phyloP scores from a whole-genome alignment of 495 filamentous ascomycete genomes.

The Bryoglossum gracile region DNA sequence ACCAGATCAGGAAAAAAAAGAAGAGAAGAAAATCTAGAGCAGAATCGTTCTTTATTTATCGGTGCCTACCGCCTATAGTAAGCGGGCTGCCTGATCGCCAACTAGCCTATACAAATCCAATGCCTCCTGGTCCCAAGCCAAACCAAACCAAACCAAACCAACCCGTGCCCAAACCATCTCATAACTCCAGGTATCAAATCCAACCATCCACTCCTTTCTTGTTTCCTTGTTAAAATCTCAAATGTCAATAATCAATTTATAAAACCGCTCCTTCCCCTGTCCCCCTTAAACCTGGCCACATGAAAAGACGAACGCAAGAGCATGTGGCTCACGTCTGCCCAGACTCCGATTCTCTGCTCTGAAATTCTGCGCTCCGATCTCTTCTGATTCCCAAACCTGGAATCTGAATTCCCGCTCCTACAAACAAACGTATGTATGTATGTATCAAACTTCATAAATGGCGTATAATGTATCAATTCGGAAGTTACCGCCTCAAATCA shows the following conservation, averaged over 20 bases:
- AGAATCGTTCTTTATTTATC: too few relatives aligned
- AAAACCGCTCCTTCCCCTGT: conserved; percentile 2
- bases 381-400: too few relatives aligned
- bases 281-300: not conserved
- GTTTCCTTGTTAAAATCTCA: too few relatives aligned
- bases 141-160: not conserved
- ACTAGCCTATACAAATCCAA: too few relatives aligned
- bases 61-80: too few relatives aligned
- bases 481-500: conserved; percentile 3
- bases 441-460: conserved; percentile 14
- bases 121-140: not conserved
- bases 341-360: not conserved
- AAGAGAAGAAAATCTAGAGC: too few relatives aligned
- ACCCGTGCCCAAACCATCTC: conserved; percentile 13
- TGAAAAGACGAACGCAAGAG: not conserved
- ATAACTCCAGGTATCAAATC: conserved; percentile 21
- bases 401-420: too few relatives aligned
- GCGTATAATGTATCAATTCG: conserved; percentile 19
- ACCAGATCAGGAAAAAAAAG: too few relatives aligned
- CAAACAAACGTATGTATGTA: not conserved
- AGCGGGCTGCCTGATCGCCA: too few relatives aligned
- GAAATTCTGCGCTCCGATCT: not conserved
- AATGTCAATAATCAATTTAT: conserved; percentile 11
- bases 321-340: not conserved
- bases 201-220: conserved; percentile 13